Percentiles rank a stretch among this genome's conserved stretches.
phyloP scores from a whole-genome alignment of 768 basidiomycete species.

The Psilocybe cubensis region DNA sequence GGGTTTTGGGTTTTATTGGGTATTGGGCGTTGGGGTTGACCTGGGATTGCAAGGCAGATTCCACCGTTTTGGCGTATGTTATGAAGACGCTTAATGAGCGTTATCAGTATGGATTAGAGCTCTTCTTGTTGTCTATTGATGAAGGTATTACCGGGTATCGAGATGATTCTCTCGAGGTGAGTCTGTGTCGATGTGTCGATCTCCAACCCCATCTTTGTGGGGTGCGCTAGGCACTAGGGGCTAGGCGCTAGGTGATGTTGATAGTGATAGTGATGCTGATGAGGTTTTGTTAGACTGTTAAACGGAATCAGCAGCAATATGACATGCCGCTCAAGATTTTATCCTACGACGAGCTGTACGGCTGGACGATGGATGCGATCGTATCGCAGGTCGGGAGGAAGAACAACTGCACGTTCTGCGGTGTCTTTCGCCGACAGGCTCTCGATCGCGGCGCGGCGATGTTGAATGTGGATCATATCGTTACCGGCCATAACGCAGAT shows the following conservation, averaged over 20 bases:
- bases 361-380: constrained; percentile 99
- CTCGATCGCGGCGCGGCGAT: constrained; percentile 92
- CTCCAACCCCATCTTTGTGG: background rate
- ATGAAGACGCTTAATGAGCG: constrained; percentile 96
- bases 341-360: constrained; percentile 94
- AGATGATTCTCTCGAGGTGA: constrained; percentile 94
- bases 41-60: constrained; percentile 59
- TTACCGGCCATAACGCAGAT: constrained; percentile 99
- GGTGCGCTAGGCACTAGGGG: background rate
- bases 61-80: constrained; percentile 95
- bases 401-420: constrained; percentile 99
- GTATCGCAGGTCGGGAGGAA: constrained; percentile 94
- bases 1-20: constrained; percentile 8
- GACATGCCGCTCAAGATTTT: constrained; percentile 94
- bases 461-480: constrained; percentile 93
- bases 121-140: constrained; percentile 95
- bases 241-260: no score
- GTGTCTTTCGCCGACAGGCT: constrained; percentile 95
- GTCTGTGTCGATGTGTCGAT: constrained; percentile 5
- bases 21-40: constrained; percentile 16
- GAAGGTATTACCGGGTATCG: constrained; percentile 98
- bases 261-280: constrained; percentile 6
- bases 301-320: constrained; percentile 95
- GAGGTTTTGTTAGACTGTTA: constrained; percentile 79
- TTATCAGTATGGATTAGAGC: constrained; percentile 88